Evolutionary conservation across 345 rosid genomes (phyloP).

Genomic region (Gossypium ekmanianum): DNA sequence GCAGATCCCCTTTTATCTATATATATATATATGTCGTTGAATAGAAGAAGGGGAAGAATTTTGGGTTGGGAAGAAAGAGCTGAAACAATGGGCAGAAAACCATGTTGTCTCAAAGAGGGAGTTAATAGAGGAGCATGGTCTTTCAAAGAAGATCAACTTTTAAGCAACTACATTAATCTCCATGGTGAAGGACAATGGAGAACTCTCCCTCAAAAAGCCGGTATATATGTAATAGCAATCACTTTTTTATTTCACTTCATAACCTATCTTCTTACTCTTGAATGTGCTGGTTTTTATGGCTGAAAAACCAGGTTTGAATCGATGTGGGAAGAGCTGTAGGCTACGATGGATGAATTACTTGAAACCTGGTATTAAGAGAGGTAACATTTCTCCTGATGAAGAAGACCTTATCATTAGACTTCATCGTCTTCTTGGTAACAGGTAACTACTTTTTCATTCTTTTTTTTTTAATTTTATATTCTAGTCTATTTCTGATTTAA

Average conservation of each 20-base stretch:
- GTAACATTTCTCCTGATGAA: constrained; percentile 39
- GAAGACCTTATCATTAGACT: constrained; percentile 41
- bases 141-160: constrained; percentile 26
- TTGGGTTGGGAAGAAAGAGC: neutral
- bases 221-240: neutral
- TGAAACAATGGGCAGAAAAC: neutral
- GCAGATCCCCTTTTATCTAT: no score
- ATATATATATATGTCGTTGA: no score
- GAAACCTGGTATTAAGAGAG: constrained; percentile 47
- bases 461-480: no score
- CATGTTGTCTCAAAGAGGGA: neutral
- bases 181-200: constrained; percentile 44
- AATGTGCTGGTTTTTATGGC: neutral
- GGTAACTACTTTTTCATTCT: constrained; percentile 14
- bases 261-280: neutral
- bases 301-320: constrained; percentile 35
- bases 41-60: neutral
- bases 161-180: constrained; percentile 23
- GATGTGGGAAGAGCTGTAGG: constrained; percentile 56
- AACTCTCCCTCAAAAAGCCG: constrained; percentile 32
- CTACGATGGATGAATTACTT: constrained; percentile 54
- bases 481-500: no score
- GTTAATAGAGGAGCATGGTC: constrained; percentile 29
- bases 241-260: neutral
- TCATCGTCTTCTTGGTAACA: constrained; percentile 50